Percentiles rank a stretch among this genome's conserved stretches.
phyloP scores from a whole-genome alignment of 106 monocot species.

The Dactylorhiza incarnata region DNA sequence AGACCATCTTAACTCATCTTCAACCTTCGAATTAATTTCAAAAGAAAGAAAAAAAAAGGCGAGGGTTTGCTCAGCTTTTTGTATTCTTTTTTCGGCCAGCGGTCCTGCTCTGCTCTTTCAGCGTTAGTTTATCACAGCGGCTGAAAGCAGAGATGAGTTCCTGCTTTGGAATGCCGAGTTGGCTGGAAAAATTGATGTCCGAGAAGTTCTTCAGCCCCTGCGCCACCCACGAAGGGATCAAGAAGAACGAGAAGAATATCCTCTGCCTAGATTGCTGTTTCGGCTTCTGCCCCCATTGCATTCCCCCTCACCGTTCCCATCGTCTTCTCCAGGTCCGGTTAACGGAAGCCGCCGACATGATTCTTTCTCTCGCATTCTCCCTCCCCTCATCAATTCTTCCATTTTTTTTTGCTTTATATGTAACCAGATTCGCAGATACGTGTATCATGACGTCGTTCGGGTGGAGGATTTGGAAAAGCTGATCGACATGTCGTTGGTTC shows the following conservation, averaged over 20 bases:
- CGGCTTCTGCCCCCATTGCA: constrained; percentile 61
- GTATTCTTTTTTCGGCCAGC: neutral
- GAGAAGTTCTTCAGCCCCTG: constrained; percentile 66
- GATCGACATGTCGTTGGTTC: constrained; percentile 50
- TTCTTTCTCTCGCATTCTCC: neutral
- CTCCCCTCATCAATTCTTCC: neutral
- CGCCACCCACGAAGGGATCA: constrained; percentile 31
- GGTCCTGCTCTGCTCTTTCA: neutral
- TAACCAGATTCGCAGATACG: constrained; percentile 61
- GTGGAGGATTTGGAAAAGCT: constrained; percentile 60
- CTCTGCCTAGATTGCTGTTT: constrained; percentile 79
- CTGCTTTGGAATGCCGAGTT: constrained; percentile 19
- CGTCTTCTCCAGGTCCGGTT: constrained; percentile 55
- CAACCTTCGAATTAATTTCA: neutral
- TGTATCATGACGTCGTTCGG: constrained; percentile 68
- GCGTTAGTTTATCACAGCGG: neutral
- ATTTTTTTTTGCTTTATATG: neutral
- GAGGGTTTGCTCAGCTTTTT: neutral
- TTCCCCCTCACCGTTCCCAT: constrained; percentile 41
- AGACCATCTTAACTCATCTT: neutral
- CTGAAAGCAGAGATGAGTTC: neutral
- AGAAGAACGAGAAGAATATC: constrained; percentile 80
- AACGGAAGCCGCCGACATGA: no score
- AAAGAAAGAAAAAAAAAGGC: neutral
- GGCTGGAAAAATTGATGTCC: constrained; percentile 39